Percentiles rank a stretch among this genome's conserved stretches.
These are phyloP conservation scores for Sporobolus alterniflorus DNA, from an alignment of 202 grass and related monocot species.

Conservation along the genomic window DNA sequence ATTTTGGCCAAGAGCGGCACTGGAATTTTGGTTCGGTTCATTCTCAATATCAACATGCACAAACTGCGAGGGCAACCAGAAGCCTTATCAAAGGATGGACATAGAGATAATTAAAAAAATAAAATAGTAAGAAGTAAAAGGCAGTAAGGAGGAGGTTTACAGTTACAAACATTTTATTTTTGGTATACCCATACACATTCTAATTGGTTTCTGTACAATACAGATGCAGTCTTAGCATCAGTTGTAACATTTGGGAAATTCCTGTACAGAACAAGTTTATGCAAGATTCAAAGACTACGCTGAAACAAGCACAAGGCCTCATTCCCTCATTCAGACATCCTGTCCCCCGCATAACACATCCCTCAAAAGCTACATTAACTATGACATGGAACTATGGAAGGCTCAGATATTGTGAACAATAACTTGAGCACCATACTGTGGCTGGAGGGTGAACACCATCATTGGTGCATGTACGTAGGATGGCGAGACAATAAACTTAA, in stretches of 20 bases:
- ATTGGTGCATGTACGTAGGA: conserved; percentile 85
- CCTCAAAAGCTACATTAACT: not conserved
- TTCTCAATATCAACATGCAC: not conserved
- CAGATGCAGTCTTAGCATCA: not conserved
- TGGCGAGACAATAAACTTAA: conserved; percentile 56
- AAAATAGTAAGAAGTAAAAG: not conserved
- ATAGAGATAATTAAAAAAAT: not conserved
- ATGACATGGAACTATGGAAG: not conserved
- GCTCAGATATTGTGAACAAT: conserved; percentile 59
- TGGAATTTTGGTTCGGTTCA: not conserved
- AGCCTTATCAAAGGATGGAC: not conserved
- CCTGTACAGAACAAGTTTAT: conserved; percentile 20
- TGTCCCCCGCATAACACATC: too few relatives aligned
- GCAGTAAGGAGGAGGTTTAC: not conserved
- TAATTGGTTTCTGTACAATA: not conserved
- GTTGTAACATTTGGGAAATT: not conserved
- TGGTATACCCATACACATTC: not conserved
- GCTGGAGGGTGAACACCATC: conserved; percentile 59
- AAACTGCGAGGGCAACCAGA: not conserved
- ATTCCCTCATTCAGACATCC: not conserved
- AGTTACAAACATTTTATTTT: not conserved
- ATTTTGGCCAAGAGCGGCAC: not conserved
- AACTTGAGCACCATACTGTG: conserved; percentile 82
- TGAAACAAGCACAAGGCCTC: not conserved
- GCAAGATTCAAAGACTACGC: not conserved